These are phyloP conservation scores for Suillus cothurnatus DNA, from an alignment of 768 basidiomycete species.

Conservation along the genomic window DNA sequence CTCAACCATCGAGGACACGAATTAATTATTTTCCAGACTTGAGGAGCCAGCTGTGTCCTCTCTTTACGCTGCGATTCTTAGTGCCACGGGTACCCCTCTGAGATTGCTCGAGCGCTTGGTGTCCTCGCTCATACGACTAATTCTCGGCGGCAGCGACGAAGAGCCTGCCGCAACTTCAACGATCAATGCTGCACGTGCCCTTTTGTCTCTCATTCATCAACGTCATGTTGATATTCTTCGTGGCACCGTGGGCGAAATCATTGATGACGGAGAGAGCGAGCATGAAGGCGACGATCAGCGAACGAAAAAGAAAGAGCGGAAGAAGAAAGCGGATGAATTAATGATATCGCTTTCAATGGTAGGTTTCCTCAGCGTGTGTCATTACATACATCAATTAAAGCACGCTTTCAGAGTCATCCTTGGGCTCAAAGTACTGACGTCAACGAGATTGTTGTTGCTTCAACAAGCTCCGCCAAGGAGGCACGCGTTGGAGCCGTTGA, in stretches of 20 bases:
- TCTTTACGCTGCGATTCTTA: conserved; percentile 34
- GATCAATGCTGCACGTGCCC: conserved; percentile 22
- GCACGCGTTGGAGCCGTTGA: conserved; percentile 63
- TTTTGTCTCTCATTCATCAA: conserved; percentile 66
- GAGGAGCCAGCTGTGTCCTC: conserved; percentile 29
- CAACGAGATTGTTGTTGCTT: conserved; percentile 51
- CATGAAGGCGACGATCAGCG: conserved; percentile 21
- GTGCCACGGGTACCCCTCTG: conserved; percentile 23
- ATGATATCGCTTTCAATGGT: conserved; percentile 63
- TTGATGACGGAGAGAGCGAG: conserved; percentile 24
- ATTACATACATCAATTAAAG: not conserved
- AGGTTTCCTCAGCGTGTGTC: conserved; percentile 14
- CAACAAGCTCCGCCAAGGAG: conserved; percentile 61
- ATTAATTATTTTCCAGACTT: conserved; percentile 26
- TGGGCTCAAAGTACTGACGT: conserved; percentile 34
- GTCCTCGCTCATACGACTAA: conserved; percentile 24
- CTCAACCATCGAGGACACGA: no score
- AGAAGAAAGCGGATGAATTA: conserved; percentile 53
- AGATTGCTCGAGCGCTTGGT: conserved; percentile 25
- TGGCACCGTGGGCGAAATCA: conserved; percentile 39
- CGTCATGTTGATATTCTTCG: conserved; percentile 58
- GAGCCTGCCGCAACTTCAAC: conserved; percentile 7
- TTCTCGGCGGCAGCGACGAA: conserved; percentile 11
- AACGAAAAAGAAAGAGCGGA: conserved; percentile 30
- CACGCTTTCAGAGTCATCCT: conserved; percentile 23